Conservation (phyloP, 805 yeast species). For the Candida ulmi region DNA sequence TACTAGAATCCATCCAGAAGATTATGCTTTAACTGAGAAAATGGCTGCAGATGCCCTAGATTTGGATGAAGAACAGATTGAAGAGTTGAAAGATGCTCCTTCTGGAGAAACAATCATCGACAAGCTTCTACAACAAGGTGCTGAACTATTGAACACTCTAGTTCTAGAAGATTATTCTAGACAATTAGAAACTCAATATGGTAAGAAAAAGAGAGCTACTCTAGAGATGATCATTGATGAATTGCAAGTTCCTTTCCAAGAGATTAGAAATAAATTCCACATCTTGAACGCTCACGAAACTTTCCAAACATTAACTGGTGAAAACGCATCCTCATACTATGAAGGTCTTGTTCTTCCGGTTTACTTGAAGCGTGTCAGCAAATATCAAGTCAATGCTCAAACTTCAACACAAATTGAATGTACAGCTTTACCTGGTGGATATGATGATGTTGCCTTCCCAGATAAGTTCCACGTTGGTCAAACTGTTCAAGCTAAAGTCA, state of each 20-base stretch:
- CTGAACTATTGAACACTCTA: slow-evolving; percentile 73
- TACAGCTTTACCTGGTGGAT: slow-evolving; percentile 41
- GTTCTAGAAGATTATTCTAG: slow-evolving; percentile 89
- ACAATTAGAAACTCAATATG: slow-evolving; percentile 70
- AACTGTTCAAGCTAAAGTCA: slow-evolving; percentile 79
- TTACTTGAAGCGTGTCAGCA: slow-evolving; percentile 55
- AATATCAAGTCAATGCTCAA: slow-evolving; percentile 35
- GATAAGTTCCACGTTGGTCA: slow-evolving; percentile 56
- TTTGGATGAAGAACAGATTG: slow-evolving; percentile 88
- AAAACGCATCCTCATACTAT: slow-evolving; percentile 61
- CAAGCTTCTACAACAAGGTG: slow-evolving; percentile 62
- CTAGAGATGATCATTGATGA: slow-evolving; percentile 82
- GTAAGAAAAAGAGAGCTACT: slow-evolving; percentile 71
- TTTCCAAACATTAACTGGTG: slow-evolving; percentile 88
- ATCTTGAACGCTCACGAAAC: slow-evolving; percentile 62
- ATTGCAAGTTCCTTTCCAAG: slow-evolving; percentile 82
- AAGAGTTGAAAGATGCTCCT: slow-evolving; percentile 62
- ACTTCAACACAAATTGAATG: slow-evolving; percentile 66
- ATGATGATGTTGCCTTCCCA: slow-evolving; percentile 39
- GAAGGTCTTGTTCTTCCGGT: slow-evolving; percentile 74
- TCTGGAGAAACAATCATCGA: slow-evolving; percentile 66
- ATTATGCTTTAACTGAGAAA: slow-evolving; percentile 89
- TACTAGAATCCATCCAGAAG: slow-evolving; percentile 97
- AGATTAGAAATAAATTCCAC: slow-evolving; percentile 71
- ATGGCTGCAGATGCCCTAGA: slow-evolving; percentile 99